phyloP scores from a whole-genome alignment of 306 rosid genomes.

The Biancaea sappan region DNA sequence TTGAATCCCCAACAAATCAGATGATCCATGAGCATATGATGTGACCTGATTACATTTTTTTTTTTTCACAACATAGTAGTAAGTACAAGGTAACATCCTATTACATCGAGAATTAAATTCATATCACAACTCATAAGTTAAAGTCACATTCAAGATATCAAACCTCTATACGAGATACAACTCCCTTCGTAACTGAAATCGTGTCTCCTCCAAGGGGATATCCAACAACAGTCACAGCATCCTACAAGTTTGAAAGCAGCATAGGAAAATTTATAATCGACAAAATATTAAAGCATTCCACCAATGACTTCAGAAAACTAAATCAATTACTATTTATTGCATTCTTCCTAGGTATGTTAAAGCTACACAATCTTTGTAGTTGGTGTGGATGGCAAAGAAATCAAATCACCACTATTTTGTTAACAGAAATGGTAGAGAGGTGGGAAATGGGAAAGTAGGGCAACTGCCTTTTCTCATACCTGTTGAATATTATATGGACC shows the following conservation, averaged over 20 bases:
- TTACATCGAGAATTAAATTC: background rate
- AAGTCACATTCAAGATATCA: conserved; percentile 25
- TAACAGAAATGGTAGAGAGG: conserved; percentile 8
- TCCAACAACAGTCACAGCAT: conserved; percentile 98
- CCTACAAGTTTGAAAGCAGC: conserved; percentile 57
- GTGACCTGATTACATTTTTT: conserved; percentile 75
- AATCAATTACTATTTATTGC: conserved; percentile 1
- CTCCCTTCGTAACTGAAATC: conserved; percentile 97
- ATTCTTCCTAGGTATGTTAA: conserved; percentile 16
- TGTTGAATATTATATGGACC: background rate
- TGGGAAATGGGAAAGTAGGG: conserved; percentile 12
- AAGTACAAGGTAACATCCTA: conserved; percentile 1
- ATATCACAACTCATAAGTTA: conserved; percentile 11
- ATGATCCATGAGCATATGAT: conserved; percentile 95
- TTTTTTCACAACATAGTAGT: conserved; percentile 15
- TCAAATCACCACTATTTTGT: conserved; percentile 15
- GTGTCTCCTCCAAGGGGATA: conserved; percentile 99
- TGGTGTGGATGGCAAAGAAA: background rate
- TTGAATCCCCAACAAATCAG: conserved; percentile 96
- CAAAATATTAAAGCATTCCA: conserved; percentile 14
- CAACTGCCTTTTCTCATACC: conserved; percentile 2
- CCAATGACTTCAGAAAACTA: background rate
- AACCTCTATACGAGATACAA: conserved; percentile 99
- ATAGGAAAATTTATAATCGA: conserved; percentile 9
- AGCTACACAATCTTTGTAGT: conserved; percentile 23